These are phyloP conservation scores for Iodosphaeria phyllophila DNA, from an alignment of 2,329 filamentous ascomycete genomes.

Conservation along the genomic window DNA sequence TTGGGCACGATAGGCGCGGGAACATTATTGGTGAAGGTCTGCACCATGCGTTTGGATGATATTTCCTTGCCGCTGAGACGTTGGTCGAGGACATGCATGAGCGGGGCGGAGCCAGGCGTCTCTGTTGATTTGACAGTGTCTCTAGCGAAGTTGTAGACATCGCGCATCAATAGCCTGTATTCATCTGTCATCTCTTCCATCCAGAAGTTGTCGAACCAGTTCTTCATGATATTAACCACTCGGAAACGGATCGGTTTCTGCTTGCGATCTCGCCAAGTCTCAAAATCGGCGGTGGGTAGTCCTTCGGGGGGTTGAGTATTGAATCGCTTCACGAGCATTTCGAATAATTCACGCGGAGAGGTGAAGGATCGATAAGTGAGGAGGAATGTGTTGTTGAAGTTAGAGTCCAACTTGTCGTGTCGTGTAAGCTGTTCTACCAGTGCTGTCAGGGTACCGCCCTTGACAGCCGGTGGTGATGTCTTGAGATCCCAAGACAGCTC, in stretches of 20 bases:
- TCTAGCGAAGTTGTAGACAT: slow-evolving; percentile 79
- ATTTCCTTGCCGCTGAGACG: slow-evolving; percentile 76
- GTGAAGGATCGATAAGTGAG: slow-evolving; percentile 95
- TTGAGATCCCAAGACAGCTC: slow-evolving; percentile 87
- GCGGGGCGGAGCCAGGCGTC: slow-evolving; percentile 67
- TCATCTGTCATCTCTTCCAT: slow-evolving; percentile 85
- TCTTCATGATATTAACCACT: slow-evolving; percentile 94
- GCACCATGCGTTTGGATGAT: slow-evolving; percentile 67
- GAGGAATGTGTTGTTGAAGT: slow-evolving; percentile 94
- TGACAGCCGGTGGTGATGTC: slow-evolving; percentile 53
- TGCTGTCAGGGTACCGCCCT: slow-evolving; percentile 74
- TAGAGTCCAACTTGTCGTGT: slow-evolving; percentile 87
- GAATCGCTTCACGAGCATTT: slow-evolving; percentile 80
- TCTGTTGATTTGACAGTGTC: slow-evolving; percentile 87
- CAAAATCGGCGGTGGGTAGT: slow-evolving; percentile 55
- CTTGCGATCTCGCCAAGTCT: slow-evolving; percentile 81
- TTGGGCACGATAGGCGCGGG: slow-evolving; percentile 86
- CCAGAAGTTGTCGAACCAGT: slow-evolving; percentile 97
- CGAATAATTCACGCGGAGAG: slow-evolving; percentile 74
- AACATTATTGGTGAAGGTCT: slow-evolving; percentile 66
- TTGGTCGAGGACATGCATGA: slow-evolving; percentile 80
- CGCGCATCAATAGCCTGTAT: slow-evolving; percentile 67
- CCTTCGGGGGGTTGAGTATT: slow-evolving; percentile 81
- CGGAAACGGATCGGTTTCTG: slow-evolving; percentile 92
- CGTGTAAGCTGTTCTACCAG: slow-evolving; percentile 89